Conservation (phyloP, 208 protist genomes). For the Wallacemonas rigidus region DNA sequence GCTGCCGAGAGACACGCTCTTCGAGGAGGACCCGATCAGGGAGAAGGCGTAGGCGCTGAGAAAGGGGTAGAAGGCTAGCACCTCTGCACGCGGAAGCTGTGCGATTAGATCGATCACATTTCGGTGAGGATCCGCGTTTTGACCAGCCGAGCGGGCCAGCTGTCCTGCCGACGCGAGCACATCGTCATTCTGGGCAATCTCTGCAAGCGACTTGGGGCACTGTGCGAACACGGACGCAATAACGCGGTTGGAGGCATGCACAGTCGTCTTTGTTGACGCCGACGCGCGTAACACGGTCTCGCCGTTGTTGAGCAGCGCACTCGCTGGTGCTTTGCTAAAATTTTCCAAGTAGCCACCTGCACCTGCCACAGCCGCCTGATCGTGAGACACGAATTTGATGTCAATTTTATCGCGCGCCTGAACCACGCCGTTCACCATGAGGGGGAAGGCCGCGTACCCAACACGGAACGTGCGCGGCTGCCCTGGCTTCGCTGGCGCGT, state of each 20-base stretch:
- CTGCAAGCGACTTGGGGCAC: slow-evolving; percentile 48
- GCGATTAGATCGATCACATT: slow-evolving; percentile 56
- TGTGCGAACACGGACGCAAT: slow-evolving; percentile 64
- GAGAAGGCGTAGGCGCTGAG: slow-evolving; percentile 73
- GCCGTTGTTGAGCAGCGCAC: slow-evolving; percentile 71
- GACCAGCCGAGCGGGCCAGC: slow-evolving; percentile 15
- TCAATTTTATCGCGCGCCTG: slow-evolving; percentile 63
- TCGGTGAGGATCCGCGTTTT: slow-evolving; percentile 38
- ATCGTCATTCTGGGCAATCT: slow-evolving; percentile 50
- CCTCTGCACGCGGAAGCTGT: slow-evolving; percentile 77
- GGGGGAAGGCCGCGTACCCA: slow-evolving; percentile 77
- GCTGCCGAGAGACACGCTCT: slow-evolving; percentile 54
- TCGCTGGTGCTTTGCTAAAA: slow-evolving; percentile 64
- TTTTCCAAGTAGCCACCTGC: slow-evolving; percentile 79
- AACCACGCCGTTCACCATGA: slow-evolving; percentile 70
- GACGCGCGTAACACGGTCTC: slow-evolving; percentile 48
- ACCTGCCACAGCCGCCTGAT: slow-evolving; percentile 60
- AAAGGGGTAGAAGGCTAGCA: slow-evolving; percentile 87
- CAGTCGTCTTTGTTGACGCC: slow-evolving; percentile 72
- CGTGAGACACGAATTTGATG: slow-evolving; percentile 73
- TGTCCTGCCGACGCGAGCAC: slow-evolving; percentile 47
- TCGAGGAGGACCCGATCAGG: slow-evolving; percentile 76
- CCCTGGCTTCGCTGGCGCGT: slow-evolving; percentile 34
- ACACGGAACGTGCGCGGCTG: slow-evolving; percentile 61
- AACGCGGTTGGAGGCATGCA: slow-evolving; percentile 75